Evolutionary conservation across 148 eudicot species (phyloP).

Genomic region (Fallopia convolvulus): DNA sequence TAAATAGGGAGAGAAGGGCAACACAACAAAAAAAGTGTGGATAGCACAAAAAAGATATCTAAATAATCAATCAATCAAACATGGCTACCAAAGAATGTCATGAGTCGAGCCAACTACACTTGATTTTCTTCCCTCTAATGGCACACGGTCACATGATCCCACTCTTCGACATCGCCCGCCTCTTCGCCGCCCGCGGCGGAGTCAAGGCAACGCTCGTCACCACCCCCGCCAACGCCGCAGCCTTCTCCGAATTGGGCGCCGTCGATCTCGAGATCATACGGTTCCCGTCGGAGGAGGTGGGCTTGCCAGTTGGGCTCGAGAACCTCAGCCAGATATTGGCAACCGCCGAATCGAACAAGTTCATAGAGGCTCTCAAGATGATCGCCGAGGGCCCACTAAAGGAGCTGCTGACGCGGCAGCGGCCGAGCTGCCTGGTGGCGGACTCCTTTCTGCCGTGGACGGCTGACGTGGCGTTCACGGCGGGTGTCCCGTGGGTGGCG

Average conservation of each 20-base stretch:
- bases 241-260: slow-evolving; percentile 11
- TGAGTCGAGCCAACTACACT: background rate
- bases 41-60: too few relatives aligned
- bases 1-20: too few relatives aligned
- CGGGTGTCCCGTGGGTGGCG: slow-evolving; percentile 40
- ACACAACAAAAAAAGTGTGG: too few relatives aligned
- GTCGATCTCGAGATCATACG: slow-evolving; percentile 4
- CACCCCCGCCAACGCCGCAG: slow-evolving; percentile 32
- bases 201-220: slow-evolving; percentile 33
- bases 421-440: slow-evolving; percentile 36
- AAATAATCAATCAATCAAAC: too few relatives aligned
- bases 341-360: background rate
- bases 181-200: slow-evolving; percentile 22
- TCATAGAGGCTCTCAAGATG: slow-evolving; percentile 15
- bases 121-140: slow-evolving; percentile 36
- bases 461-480: slow-evolving; percentile 26
- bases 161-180: slow-evolving; percentile 27
- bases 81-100: too few relatives aligned
- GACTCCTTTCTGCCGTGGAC: slow-evolving; percentile 43
- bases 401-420: background rate
- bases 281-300: slow-evolving; percentile 23
- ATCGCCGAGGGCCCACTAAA: slow-evolving; percentile 21
- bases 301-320: slow-evolving; percentile 29
- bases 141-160: slow-evolving; percentile 47
- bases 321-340: slow-evolving; percentile 6